Base-by-base conservation (phyloP, 805 yeast species). In the Cyberlindnera subsufficiens region DNA sequence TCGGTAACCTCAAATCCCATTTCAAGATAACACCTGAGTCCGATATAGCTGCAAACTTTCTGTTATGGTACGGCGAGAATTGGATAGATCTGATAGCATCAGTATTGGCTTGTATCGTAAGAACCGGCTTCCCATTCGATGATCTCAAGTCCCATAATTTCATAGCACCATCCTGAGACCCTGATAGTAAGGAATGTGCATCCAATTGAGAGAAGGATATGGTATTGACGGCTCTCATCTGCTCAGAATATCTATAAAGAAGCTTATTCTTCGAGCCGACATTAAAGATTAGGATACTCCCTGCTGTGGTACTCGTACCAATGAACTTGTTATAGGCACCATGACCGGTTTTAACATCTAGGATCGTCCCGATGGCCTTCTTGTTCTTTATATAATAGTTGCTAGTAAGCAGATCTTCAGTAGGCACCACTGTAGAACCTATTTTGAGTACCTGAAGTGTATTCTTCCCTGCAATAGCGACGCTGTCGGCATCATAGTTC, bases 1-100 rank as follows among this genome's bases (percentile, higher is more conserved):
- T 53, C 5, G 91, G 81, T 31, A 75, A 74, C 43, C 98, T 72
- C n/a, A 86, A 54, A 64, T 93, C 99, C 79, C 86, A 90, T 51
- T 83, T 79, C 52, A 85, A 79, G n/a, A 91, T 71, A 3, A 86
- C 77, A 14, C 99, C 99, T 2, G 87, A 78, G 60, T 93, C 98
- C 61, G 86, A 91, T 7, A 86, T 88, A 1, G 90, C 80, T 2
- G 89, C 83, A 40, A 91, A 69, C 33, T 74, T 71, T 46, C 75
- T 68, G 4, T 75, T 63, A 72, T 44, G 77, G 69, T 60, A 73
- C 64, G 65, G 80, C 51, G 74, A 68, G 63, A 75, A 76, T 54
- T 73, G 74, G 6, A 74, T 68, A 41, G 77, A 79, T 49, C 83
- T 65, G 3, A 77, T 69, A 1, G 95, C 83, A 56, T 88, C 97